phyloP scores from a whole-genome alignment of 2,329 filamentous ascomycete genomes.

The Fusarium dlaminii region DNA sequence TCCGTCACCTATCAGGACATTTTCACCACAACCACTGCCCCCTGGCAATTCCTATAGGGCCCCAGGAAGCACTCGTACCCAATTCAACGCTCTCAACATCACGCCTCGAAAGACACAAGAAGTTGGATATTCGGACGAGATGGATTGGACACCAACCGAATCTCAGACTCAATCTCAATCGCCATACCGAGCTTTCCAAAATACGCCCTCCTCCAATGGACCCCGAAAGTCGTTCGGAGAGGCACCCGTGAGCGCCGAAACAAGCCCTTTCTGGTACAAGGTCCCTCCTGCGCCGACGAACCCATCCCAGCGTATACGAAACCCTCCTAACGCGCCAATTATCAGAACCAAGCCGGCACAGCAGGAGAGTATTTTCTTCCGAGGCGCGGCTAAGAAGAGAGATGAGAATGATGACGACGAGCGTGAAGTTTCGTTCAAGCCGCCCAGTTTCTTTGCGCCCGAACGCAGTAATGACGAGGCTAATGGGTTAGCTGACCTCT shows the following conservation, averaged over 20 bases:
- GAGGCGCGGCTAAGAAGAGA: conserved; percentile 33
- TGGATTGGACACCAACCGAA: conserved; percentile 78
- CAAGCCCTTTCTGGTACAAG: conserved; percentile 73
- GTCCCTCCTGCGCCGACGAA: conserved; percentile 74
- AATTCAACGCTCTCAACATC: conserved; percentile 30
- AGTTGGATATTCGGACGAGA: conserved; percentile 62
- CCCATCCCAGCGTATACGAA: conserved; percentile 70
- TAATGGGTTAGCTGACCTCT: conserved; percentile 55
- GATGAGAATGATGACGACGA: conserved; percentile 18
- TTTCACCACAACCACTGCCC: conserved; percentile 30
- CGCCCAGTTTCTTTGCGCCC: conserved; percentile 69
- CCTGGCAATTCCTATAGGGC: conserved; percentile 17
- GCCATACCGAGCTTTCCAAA: conserved; percentile 63
- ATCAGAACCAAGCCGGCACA: conserved; percentile 58
- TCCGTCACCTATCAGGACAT: conserved; percentile 25
- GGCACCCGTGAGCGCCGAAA: conserved; percentile 54
- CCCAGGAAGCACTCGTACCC: conserved; percentile 3
- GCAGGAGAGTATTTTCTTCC: conserved; percentile 63
- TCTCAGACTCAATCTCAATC: conserved; percentile 50
- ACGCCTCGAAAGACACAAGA: conserved; percentile 28
- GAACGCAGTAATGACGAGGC: conserved; percentile 52
- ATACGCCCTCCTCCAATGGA: conserved; percentile 51
- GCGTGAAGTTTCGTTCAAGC: conserved; percentile 59
- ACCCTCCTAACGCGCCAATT: conserved; percentile 66
- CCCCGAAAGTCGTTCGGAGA: conserved; percentile 57